Percentiles rank a stretch among this genome's conserved stretches.
These are phyloP conservation scores for Tylopilus intermedius DNA, from an alignment of 768 basidiomycete species.

Conservation along the genomic window DNA sequence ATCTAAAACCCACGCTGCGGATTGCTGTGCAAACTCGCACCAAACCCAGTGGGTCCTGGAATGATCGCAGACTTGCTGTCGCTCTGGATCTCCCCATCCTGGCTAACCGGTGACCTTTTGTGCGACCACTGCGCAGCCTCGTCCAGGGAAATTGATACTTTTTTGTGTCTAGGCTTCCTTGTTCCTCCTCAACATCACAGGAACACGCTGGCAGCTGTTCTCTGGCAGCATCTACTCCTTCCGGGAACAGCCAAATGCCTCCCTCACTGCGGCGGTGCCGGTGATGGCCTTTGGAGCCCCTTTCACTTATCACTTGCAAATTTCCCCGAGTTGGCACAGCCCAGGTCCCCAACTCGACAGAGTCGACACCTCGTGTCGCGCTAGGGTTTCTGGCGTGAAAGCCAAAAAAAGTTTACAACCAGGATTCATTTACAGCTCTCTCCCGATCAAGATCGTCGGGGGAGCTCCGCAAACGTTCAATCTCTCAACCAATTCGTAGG, in stretches of 20 bases:
- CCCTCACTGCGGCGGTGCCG: background rate
- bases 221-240: background rate
- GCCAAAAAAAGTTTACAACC: no score
- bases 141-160: background rate
- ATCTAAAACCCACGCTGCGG: constrained; percentile 6
- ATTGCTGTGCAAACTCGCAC: constrained; percentile 2
- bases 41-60: background rate
- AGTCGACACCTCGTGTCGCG: background rate
- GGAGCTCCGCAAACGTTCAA: background rate
- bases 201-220: background rate
- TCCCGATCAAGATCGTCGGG: no score
- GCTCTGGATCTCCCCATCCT: background rate
- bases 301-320: background rate
- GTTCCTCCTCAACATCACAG: background rate
- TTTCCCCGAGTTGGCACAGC: background rate
- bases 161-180: background rate
- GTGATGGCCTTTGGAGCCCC: background rate
- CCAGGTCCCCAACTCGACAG: no score
- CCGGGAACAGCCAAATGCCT: background rate
- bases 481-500: no score
- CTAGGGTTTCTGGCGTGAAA: background rate
- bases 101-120: background rate
- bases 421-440: background rate
- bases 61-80: background rate
- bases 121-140: background rate